A percentile compares a stretch with the other conserved stretches of the same genome.
Conservation (phyloP, 2,329 filamentous ascomycete species). For the Sporothrix curviconia region DNA sequence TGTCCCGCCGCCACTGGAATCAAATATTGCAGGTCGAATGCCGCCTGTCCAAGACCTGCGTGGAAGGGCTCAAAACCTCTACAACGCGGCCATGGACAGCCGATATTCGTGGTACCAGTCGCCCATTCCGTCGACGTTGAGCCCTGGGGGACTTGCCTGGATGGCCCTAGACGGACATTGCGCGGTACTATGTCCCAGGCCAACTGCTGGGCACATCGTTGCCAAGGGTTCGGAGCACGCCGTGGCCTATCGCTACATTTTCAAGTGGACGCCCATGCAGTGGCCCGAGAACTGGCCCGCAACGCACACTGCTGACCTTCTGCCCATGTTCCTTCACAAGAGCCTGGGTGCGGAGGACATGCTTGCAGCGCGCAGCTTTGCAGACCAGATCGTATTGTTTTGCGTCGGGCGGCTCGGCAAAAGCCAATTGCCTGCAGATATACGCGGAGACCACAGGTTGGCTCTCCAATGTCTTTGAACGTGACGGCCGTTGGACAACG, state of each 20-base stretch:
- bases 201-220: neutral
- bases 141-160: neutral
- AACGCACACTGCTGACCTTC: neutral
- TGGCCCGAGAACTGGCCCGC: conserved; percentile 4
- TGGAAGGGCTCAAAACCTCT: neutral
- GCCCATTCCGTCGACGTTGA: neutral
- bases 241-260: neutral
- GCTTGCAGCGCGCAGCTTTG: neutral
- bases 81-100: neutral
- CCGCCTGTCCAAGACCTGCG: neutral
- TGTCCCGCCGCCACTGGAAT: neutral
- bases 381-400: conserved; percentile 4
- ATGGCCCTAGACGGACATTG: neutral
- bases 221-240: neutral
- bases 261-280: neutral
- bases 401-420: neutral
- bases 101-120: neutral
- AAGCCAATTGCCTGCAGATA: neutral
- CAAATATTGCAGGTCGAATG: conserved; percentile 1
- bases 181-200: conserved; percentile 3
- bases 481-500: neutral
- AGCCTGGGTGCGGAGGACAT: neutral
- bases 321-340: neutral
- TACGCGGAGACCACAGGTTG: neutral
- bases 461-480: neutral